Percentiles rank a stretch among this genome's conserved stretches.
These are phyloP conservation scores for Phytopythium kandeliae DNA, from an alignment of 352 stramenopile species.

Conservation along the genomic window DNA sequence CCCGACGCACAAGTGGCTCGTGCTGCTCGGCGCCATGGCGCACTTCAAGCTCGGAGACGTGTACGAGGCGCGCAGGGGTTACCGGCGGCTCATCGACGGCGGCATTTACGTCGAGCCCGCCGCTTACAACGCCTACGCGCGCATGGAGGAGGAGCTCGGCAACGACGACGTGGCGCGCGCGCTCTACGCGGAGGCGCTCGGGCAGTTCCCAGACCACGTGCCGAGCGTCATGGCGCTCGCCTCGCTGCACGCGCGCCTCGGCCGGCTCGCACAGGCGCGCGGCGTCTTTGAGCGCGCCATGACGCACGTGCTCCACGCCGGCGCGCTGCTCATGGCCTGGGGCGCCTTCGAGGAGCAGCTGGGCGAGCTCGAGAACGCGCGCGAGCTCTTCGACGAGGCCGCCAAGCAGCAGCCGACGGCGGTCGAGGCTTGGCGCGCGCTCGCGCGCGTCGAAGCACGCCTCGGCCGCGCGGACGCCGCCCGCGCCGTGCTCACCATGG, in stretches of 20 bases:
- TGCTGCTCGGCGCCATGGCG: constrained; percentile 70
- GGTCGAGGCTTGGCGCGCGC: constrained; percentile 59
- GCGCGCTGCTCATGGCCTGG: constrained; percentile 59
- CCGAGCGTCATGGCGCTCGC: constrained; percentile 77
- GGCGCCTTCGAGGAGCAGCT: constrained; percentile 74
- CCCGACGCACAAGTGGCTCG: constrained; percentile 79
- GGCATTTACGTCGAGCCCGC: constrained; percentile 67
- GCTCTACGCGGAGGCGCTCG: constrained; percentile 62
- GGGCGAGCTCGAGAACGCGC: constrained; percentile 57
- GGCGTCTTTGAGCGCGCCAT: constrained; percentile 67
- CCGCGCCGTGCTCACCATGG: constrained; percentile 56
- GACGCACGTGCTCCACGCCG: constrained; percentile 46
- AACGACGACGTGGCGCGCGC: constrained; percentile 57
- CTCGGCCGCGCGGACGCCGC: constrained; percentile 58
- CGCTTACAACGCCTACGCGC: constrained; percentile 78
- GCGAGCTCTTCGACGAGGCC: constrained; percentile 69
- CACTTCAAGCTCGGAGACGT: constrained; percentile 77
- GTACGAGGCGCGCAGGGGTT: constrained; percentile 62
- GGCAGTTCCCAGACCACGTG: constrained; percentile 56
- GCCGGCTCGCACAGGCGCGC: constrained; percentile 37
- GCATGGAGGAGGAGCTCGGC: constrained; percentile 78
- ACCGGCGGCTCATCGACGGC: constrained; percentile 67
- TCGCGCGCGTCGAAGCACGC: constrained; percentile 58
- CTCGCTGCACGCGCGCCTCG: constrained; percentile 49
- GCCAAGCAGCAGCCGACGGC: constrained; percentile 57